Percentiles rank a stretch among this genome's conserved stretches.
Evolutionary conservation across 2,329 filamentous ascomycete genomes (phyloP).

Genomic region (Colletotrichum theobromicola): DNA sequence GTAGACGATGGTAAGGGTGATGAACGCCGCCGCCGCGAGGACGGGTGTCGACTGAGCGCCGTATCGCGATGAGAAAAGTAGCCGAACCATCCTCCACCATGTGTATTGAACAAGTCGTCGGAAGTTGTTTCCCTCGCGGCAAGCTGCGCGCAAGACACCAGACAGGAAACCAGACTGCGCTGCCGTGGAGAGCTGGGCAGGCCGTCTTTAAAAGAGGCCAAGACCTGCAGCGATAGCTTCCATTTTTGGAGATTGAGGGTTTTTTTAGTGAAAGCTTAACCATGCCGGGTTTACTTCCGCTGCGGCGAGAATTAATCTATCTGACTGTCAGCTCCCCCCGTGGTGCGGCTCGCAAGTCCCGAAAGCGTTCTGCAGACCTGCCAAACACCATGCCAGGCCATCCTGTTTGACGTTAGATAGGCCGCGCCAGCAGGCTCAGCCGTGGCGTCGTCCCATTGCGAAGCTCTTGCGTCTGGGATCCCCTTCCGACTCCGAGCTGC

Average conservation of each 20-base stretch:
- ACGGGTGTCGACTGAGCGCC: not conserved
- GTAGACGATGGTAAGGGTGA: constrained; percentile 2
- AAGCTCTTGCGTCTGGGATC: not conserved
- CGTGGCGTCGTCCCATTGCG: not conserved
- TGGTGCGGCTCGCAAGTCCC: not conserved
- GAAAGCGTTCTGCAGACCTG: not conserved
- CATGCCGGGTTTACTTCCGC: not conserved
- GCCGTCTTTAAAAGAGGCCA: not conserved
- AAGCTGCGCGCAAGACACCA: not conserved
- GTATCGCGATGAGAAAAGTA: not conserved
- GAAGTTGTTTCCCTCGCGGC: not conserved
- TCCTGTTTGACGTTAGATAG: not conserved
- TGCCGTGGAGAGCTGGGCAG: not conserved
- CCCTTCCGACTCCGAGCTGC: not conserved
- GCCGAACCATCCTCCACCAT: constrained; percentile 4
- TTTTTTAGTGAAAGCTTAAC: constrained; percentile 7
- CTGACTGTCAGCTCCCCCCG: not conserved
- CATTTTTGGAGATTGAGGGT: not conserved
- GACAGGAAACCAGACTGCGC: too few species aligned
- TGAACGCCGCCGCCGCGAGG: not conserved
- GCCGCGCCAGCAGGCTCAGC: not conserved
- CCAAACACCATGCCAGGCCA: not conserved
- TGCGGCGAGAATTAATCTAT: not conserved
- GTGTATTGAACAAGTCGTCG: not conserved
- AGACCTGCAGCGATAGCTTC: not conserved